Base-by-base conservation (phyloP, 2,329 filamentous ascomycete genomes). In the Hirsutella thompsonii region DNA sequence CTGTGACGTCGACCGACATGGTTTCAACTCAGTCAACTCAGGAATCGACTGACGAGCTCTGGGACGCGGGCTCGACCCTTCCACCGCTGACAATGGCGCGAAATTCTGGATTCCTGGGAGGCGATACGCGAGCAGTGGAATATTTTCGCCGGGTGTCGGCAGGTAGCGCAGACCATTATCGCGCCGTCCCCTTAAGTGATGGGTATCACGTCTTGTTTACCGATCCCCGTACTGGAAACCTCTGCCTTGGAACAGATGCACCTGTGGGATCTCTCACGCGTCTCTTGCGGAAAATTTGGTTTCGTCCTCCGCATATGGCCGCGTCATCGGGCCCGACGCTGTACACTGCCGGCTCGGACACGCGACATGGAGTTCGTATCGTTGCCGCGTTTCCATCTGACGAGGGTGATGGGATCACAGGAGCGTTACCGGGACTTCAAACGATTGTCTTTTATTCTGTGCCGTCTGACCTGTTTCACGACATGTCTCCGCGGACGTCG, bases 171-270 rank as follows among this genome's bases (percentile, higher is more conserved):
- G 76, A 81, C 50, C 76, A 82, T 49, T 81, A 77, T 49, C 70
- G 69, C 36, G 77, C 78, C 2, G 59, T 81, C 11, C 79, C 80
- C 3, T 55, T 83, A 32, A 79, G 74, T 45, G 80, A 83, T 53
- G 78, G 79, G 2, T 62, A 72, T 42, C 76, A 83, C 48, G 64
- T 83, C 29, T 57, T 83, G 5, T 83, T 81, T 53, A 75, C 74
- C 6, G 77, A 83, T 51, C 76, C 78, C 4, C 56, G 57, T 10
- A 72, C 66, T 2, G 69, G 67, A 9, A 56, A 66, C 8, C 64
- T 83, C 6, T 79, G 70, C 45, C 58, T 84, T 14, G 79, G 79
- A 3, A 74, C 67, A 36, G 75, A 82, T 59, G 70, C 73, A 1
- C 74, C 76, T 1, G 59, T 75, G 23, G 73, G 74, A 10, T 53